These are phyloP conservation scores for Clavulina sp. DNA, from an alignment of 768 basidiomycete species.

Conservation along the genomic window DNA sequence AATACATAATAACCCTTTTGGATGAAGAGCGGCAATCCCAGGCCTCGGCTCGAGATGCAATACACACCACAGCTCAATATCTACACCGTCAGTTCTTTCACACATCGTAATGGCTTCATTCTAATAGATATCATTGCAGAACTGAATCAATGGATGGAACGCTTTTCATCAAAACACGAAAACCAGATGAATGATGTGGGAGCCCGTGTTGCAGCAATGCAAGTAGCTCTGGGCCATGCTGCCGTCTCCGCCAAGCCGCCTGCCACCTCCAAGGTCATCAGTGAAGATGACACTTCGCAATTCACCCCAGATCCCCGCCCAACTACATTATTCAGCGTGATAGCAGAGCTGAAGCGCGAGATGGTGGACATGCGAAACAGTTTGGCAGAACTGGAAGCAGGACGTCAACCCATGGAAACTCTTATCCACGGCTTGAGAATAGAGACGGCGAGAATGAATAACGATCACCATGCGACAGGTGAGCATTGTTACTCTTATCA, in stretches of 20 bases:
- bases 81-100: conserved; percentile 34
- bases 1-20: conserved; percentile 32
- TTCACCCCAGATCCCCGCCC: neutral
- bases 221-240: conserved; percentile 42
- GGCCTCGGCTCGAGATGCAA: conserved; percentile 38
- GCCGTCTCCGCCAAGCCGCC: neutral
- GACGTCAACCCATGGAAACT: neutral
- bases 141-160: conserved; percentile 54
- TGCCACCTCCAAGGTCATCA: conserved; percentile 10
- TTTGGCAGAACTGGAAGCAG: conserved; percentile 7
- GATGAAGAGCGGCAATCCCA: conserved; percentile 32
- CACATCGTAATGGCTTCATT: neutral
- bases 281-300: too few relatives aligned
- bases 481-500: conserved; percentile 9
- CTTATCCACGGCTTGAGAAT: conserved; percentile 26
- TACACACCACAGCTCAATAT: conserved; percentile 58
- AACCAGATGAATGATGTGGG: conserved; percentile 57
- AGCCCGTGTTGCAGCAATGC: conserved; percentile 39
- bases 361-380: too few relatives aligned
- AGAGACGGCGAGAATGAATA: conserved; percentile 23
- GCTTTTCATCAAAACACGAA: conserved; percentile 62
- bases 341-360: conserved; percentile 13
- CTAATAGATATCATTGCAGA: neutral
- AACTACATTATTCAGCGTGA: neutral
- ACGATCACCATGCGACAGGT: conserved; percentile 27